Evolutionary conservation across 768 basidiomycete genomes (phyloP).

Genomic region (Kwoniella shandongensis): DNA sequence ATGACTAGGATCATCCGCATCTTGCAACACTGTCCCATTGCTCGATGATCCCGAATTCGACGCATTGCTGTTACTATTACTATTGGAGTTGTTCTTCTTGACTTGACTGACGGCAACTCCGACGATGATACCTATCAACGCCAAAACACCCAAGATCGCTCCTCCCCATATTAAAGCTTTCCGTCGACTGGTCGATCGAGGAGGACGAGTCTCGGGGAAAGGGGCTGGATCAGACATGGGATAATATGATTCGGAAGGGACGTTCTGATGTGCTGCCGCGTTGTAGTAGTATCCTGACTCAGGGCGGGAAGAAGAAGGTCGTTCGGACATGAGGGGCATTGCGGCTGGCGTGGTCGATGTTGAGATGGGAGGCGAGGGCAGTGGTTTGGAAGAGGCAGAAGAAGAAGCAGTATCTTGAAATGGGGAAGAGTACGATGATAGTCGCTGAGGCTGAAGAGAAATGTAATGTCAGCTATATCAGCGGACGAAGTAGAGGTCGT

Average conservation of each 20-base stretch:
- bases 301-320: no score
- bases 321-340: no score
- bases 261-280: constrained; percentile 26
- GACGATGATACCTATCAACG: constrained; percentile 58
- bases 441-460: no score
- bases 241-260: constrained; percentile 40
- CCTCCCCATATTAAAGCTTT: constrained; percentile 55
- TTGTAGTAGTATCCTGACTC: no score
- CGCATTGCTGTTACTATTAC: constrained; percentile 6
- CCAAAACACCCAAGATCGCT: constrained; percentile 61
- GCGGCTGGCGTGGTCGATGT: no score
- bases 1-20: constrained; percentile 70
- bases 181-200: constrained; percentile 18
- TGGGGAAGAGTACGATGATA: no score
- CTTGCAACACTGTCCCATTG: constrained; percentile 52
- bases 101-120: constrained; percentile 68
- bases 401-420: no score
- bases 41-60: constrained; percentile 4
- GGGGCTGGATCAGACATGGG: constrained; percentile 9
- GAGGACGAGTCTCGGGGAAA: background rate
- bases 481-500: no score
- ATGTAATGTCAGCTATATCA: no score
- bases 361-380: no score
- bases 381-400: no score
- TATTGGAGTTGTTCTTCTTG: constrained; percentile 50